These are phyloP conservation scores for Amylostereum chailletii DNA, from an alignment of 1,284 basidiomycete species.

Conservation along the genomic window DNA sequence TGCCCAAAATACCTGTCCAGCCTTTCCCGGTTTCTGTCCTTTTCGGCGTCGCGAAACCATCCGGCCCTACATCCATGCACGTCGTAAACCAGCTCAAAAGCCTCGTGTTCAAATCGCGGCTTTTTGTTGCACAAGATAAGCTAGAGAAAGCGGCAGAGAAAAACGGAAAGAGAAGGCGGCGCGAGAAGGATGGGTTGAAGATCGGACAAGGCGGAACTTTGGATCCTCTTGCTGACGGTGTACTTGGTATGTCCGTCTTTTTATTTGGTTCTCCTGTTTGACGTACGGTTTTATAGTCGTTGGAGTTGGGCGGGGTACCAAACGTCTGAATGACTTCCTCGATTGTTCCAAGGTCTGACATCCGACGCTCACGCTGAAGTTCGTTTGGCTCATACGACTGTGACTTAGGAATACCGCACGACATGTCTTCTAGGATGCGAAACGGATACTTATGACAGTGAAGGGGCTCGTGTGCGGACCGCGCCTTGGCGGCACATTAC, in stretches of 20 bases:
- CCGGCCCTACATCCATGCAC: conserved; percentile 87
- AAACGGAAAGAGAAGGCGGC: conserved; percentile 27
- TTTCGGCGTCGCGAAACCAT: conserved; percentile 81
- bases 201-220: conserved; percentile 92
- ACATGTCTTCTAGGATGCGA: conserved; percentile 90
- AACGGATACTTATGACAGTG: conserved; percentile 91
- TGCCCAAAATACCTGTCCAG: conserved; percentile 56
- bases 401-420: conserved; percentile 77
- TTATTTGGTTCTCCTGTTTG: conserved; percentile 3
- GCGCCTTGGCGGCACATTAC: conserved; percentile 85
- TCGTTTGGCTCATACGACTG: conserved; percentile 7
- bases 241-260: conserved; percentile 49
- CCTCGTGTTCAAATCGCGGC: conserved; percentile 66
- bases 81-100: conserved; percentile 83
- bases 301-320: conserved; percentile 87
- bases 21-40: conserved; percentile 67
- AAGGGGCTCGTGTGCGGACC: conserved; percentile 70
- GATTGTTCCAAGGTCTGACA: conserved; percentile 79
- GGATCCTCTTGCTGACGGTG: conserved; percentile 95
- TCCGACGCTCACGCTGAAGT: conserved; percentile 1
- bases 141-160: conserved; percentile 31
- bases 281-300: conserved; percentile 50
- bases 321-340: conserved; percentile 78
- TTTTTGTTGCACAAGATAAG: conserved; percentile 67
- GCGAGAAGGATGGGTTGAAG: conserved; percentile 48